phyloP scores from a whole-genome alignment of 768 basidiomycete genomes.

The Cystofilobasidium macerans region DNA sequence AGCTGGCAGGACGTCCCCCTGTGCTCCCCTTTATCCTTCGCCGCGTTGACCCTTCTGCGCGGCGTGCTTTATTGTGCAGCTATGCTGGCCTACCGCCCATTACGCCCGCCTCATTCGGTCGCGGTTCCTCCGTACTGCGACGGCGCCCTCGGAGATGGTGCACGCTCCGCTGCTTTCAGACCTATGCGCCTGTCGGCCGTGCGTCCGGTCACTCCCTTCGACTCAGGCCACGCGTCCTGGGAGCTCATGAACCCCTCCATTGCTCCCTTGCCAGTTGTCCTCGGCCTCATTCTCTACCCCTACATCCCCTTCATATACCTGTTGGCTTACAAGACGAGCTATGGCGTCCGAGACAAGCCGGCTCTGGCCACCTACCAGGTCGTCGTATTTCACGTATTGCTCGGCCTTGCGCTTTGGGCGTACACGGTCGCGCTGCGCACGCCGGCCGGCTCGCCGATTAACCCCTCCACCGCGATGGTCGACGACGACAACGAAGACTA shows the following conservation, averaged over 20 bases:
- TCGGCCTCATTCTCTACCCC: slow-evolving; percentile 11
- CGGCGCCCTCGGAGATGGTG: background rate
- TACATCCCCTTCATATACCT: slow-evolving; percentile 23
- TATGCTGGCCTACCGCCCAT: slow-evolving; percentile 21
- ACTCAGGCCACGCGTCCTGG: background rate
- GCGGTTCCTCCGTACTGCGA: background rate
- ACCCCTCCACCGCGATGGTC: background rate
- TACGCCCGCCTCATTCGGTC: slow-evolving; percentile 20
- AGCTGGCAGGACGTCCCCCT: too few relatives aligned
- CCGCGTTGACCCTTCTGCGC: too few relatives aligned
- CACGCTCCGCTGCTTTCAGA: background rate
- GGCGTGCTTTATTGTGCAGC: too few relatives aligned
- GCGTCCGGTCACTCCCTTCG: background rate
- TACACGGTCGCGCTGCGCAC: slow-evolving; percentile 4
- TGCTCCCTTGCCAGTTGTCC: background rate
- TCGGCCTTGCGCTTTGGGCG: slow-evolving; percentile 16
- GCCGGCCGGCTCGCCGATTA: slow-evolving; percentile 7
- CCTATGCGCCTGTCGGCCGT: background rate
- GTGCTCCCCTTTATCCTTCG: background rate
- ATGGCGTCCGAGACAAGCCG: background rate
- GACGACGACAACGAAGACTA: background rate
- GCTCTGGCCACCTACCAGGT: slow-evolving; percentile 9
- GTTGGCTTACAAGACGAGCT: slow-evolving; percentile 12
- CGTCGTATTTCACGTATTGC: slow-evolving; percentile 6
- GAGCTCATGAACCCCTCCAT: background rate